Evolutionary conservation across 805 yeast genomes (phyloP).

Genomic region (Diddensiella santjacobensis): DNA sequence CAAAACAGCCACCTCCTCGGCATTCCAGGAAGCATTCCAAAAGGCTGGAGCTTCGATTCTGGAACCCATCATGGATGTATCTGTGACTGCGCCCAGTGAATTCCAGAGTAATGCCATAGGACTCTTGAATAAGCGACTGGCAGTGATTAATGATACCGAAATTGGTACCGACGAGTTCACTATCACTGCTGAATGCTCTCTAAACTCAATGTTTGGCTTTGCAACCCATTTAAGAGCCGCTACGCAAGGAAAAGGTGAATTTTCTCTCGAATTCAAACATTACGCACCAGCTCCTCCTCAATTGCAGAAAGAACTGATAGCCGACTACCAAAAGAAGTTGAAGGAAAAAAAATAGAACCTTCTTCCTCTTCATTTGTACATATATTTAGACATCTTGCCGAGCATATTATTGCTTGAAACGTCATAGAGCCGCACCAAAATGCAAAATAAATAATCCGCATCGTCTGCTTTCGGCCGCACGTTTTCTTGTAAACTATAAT

Average conservation of each 20-base stretch:
- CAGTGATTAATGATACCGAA: constrained; percentile 90
- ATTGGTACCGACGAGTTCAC: constrained; percentile 93
- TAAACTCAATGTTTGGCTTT: constrained; percentile 93
- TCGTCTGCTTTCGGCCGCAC: no score
- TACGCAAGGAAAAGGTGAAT: constrained; percentile 99
- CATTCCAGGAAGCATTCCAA: constrained; percentile 87
- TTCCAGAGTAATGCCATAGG: constrained; percentile 94
- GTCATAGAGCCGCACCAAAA: no score
- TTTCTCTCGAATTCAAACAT: constrained; percentile 88
- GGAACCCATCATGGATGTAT: constrained; percentile 95
- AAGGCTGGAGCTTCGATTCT: constrained; percentile 80
- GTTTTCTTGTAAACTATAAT: no score
- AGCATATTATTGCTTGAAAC: no score
- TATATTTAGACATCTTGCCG: no score
- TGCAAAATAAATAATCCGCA: no score
- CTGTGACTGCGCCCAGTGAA: constrained; percentile 91
- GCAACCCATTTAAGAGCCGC: constrained; percentile 93
- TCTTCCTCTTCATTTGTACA: no score
- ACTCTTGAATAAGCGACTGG: constrained; percentile 84
- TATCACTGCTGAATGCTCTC: constrained; percentile 90
- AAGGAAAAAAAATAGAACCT: constrained; percentile 2
- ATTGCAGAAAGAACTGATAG: constrained; percentile 84
- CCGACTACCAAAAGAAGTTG: constrained; percentile 63
- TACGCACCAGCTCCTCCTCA: constrained; percentile 90
- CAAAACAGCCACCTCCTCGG: constrained; percentile 86